These are phyloP conservation scores for Tricholoma terreum DNA, from an alignment of 768 basidiomycete genomes.

Conservation along the genomic window DNA sequence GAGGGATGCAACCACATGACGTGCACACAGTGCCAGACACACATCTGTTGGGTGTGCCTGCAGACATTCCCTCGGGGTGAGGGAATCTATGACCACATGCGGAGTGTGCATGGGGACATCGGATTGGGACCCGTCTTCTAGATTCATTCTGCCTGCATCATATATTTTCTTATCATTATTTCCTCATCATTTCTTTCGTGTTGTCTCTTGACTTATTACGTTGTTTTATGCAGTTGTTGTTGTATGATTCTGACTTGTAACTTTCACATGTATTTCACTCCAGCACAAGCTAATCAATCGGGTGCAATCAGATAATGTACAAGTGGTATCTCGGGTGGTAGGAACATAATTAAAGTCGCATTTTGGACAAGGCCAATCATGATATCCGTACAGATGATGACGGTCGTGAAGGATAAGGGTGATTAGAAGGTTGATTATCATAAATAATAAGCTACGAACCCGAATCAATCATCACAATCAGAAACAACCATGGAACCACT, in stretches of 20 bases:
- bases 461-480: conserved; percentile 1
- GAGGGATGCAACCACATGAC: conserved; percentile 85
- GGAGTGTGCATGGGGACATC: conserved; percentile 59
- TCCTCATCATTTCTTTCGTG: neutral
- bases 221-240: neutral
- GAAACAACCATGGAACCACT: conserved; percentile 20
- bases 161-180: neutral
- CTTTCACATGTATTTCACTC: neutral
- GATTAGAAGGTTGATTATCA: conserved; percentile 4
- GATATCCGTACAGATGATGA: conserved; percentile 14
- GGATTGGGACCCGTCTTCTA: conserved; percentile 30
- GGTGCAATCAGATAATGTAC: neutral
- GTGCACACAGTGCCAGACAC: conserved; percentile 70
- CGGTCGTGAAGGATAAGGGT: neutral
- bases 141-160: too few species aligned
- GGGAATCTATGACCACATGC: conserved; percentile 82
- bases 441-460: conserved; percentile 39
- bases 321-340: neutral
- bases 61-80: conserved; percentile 63
- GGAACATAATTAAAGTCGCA: neutral
- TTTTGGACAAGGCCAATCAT: neutral
- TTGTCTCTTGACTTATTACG: neutral
- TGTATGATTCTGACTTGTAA: neutral
- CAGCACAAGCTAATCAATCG: too few species aligned
- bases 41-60: conserved; percentile 81